Evolutionary conservation across 1,284 basidiomycete genomes (phyloP), one percentile per base, ranked within the genome.

Genomic region (Athelia sp.): DNA sequence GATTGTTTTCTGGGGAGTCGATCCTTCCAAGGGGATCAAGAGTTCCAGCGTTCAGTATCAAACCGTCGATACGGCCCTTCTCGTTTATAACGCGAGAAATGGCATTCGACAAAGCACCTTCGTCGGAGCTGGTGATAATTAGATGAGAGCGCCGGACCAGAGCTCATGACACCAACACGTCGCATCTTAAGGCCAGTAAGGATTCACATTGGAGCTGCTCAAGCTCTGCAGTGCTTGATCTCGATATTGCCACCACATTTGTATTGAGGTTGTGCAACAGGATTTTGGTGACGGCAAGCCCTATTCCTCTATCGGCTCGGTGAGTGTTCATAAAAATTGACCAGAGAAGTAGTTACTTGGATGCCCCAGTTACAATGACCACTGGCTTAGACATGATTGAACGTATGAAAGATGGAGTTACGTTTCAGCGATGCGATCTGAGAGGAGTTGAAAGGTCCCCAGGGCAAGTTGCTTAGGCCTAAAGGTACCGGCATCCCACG

Each of bases 11-110:
- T 14, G 63, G 54, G n/a, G 70, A 65, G 10, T 60, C 64, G 40
- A 78, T 68, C 46, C 66, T 71, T 4, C 68, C 67, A 34, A 79
- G 53, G 19, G 82, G 81, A 38, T 73, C 76, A 32, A 93, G 65
- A 0, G 79, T 76, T 10, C 79, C 93, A 8, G 92, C 92, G 56
- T 92, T 93, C 52, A 95, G 75, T 45, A 95, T 69, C 47, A 95
- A 68, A 17, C 74, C 82, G 62, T 94, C 89, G 52, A 95, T 71
- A 45, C 74, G 68, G 13, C 79, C 72, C 60, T 80, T 89, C 19
- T 63, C 76, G 45, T 74, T 68, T 44, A 70, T 58, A 13, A 73
- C 80, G 3, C 62, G 64, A 18, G 60, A 52, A 50, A 90, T 74
- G 22, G 81, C 81, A 14, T 65, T 56, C 17, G 68, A 67, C 50